phyloP scores from a whole-genome alignment of 176 grass and related monocot genomes.

The Aegilops speltoides region DNA sequence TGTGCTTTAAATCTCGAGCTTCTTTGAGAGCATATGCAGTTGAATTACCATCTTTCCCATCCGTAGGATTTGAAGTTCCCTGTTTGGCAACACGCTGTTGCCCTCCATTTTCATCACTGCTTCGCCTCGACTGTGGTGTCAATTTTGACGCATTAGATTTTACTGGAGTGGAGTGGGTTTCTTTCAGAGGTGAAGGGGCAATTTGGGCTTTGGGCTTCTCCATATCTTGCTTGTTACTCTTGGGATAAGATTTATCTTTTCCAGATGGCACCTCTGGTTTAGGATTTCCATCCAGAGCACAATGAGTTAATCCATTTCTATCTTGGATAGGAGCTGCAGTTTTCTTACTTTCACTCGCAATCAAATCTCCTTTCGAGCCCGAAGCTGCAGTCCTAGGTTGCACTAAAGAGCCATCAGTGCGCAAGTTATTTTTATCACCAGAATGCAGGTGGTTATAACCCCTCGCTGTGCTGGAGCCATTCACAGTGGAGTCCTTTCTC shows the following conservation, averaged over 20 bases:
- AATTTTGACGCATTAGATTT: slow-evolving; percentile 60
- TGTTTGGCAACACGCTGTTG: slow-evolving; percentile 49
- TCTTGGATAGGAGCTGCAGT: slow-evolving; percentile 31
- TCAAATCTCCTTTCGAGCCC: slow-evolving; percentile 35
- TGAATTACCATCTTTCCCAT: slow-evolving; percentile 69
- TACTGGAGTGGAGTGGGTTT: slow-evolving; percentile 39
- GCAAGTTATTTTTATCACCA: slow-evolving; percentile 41
- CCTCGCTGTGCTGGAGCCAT: slow-evolving; percentile 35
- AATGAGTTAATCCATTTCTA: slow-evolving; percentile 43
- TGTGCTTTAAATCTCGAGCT: slow-evolving; percentile 89
- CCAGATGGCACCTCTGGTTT: slow-evolving; percentile 16
- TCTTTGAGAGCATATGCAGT: slow-evolving; percentile 69
- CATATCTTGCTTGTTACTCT: slow-evolving; percentile 52
- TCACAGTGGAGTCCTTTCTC: slow-evolving; percentile 44
- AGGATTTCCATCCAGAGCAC: slow-evolving; percentile 34
- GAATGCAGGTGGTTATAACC: slow-evolving; percentile 41
- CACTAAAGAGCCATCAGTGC: slow-evolving; percentile 31
- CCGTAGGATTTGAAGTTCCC: slow-evolving; percentile 46
- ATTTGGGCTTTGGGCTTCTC: slow-evolving; percentile 41
- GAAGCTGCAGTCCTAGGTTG: slow-evolving; percentile 24
- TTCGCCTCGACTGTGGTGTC: slow-evolving; percentile 44
- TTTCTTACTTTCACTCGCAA: slow-evolving; percentile 38
- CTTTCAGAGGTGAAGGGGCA: slow-evolving; percentile 49
- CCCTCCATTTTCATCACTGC: slow-evolving; percentile 56
- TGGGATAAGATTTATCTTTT: slow-evolving; percentile 53